Conservation (phyloP, 192 early-diverging fungal species). For the Phycomyces nitens region DNA sequence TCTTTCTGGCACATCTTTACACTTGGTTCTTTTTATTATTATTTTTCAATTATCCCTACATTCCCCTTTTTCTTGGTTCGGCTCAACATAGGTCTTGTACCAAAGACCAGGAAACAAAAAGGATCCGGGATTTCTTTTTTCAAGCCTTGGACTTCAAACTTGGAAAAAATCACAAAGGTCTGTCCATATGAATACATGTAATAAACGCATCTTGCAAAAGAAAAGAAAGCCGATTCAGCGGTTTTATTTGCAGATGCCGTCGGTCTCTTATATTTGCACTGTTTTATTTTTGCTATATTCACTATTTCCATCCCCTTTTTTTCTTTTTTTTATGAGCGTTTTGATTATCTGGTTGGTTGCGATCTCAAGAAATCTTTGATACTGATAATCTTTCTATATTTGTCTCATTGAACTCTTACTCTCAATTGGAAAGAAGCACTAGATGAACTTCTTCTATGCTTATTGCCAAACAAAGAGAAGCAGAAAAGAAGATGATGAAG, state of each 20-base stretch:
- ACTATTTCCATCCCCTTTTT: background rate
- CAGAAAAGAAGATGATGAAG: background rate
- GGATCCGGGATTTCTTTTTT: too few relatives aligned
- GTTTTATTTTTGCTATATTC: background rate
- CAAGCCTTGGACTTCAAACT: too few relatives aligned
- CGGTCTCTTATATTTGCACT: background rate
- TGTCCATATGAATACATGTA: background rate
- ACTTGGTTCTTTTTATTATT: too few relatives aligned
- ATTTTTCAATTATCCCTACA: too few relatives aligned
- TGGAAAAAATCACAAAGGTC: too few relatives aligned
- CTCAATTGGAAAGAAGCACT: background rate
- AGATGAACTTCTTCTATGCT: too few relatives aligned
- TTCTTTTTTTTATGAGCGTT: background rate
- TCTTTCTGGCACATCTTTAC: too few relatives aligned
- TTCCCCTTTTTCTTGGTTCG: too few relatives aligned
- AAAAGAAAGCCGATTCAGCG: background rate
- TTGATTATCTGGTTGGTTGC: background rate
- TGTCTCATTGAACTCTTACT: background rate
- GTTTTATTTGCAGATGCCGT: background rate
- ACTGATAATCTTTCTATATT: background rate
- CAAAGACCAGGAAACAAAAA: too few relatives aligned
- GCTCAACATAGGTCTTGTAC: too few relatives aligned
- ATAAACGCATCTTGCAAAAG: constrained; percentile 2
- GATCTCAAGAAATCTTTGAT: background rate
- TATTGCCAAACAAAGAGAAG: background rate